Evolutionary conservation across 2,329 filamentous ascomycete genomes (phyloP).

Genomic region (Diaporthe vaccinii): DNA sequence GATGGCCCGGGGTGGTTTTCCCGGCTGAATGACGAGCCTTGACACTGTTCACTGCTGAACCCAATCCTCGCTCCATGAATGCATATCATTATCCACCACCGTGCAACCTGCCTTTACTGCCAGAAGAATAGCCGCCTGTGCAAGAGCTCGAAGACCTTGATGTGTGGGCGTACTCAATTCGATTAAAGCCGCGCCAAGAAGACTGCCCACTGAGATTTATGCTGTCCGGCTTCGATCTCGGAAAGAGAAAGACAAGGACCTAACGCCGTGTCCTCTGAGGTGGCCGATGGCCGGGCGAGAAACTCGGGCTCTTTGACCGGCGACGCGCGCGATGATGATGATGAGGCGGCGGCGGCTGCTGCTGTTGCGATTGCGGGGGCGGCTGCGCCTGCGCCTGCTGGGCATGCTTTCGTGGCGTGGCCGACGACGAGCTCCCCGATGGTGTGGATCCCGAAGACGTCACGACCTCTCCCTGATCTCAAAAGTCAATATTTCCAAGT

Average conservation of each 20-base stretch:
- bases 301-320: conserved; percentile 27
- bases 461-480: not conserved
- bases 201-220: not conserved
- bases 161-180: not conserved
- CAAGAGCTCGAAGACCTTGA: not conserved
- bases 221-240: too few species aligned
- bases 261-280: conserved; percentile 22
- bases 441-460: not conserved
- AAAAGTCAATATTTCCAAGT: not conserved
- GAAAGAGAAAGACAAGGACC: not conserved
- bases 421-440: not conserved
- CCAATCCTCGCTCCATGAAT: conserved; percentile 1
- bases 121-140: not conserved
- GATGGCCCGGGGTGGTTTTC: conserved; percentile 69
- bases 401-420: not conserved
- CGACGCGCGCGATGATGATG: conserved; percentile 17
- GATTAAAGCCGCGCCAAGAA: not conserved
- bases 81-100: conserved; percentile 5
- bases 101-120: not conserved
- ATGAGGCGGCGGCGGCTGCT: not conserved
- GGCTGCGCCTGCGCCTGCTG: conserved; percentile 7
- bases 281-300: conserved; percentile 15
- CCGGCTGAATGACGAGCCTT: conserved; percentile 40
- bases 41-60: not conserved
- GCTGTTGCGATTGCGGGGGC: conserved; percentile 10